Percentiles rank a stretch among this genome's conserved stretches.
Evolutionary conservation across 495 filamentous ascomycete species (phyloP).

Genomic region (Podospora pseudoanserina): DNA sequence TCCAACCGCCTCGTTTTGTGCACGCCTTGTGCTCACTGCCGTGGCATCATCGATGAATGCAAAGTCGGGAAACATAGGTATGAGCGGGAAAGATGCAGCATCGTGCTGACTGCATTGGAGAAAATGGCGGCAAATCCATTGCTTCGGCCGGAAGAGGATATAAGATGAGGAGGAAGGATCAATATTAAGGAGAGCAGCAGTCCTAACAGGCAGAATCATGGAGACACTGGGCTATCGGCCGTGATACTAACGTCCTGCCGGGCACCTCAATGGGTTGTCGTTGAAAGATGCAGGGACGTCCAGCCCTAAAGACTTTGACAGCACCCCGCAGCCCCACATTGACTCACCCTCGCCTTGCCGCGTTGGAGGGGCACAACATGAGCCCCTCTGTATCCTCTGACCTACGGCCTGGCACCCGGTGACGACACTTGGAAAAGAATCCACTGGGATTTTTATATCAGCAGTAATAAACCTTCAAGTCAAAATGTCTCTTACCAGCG

Average conservation of each 20-base stretch:
- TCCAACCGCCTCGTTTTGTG: background rate
- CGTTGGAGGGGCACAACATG: background rate
- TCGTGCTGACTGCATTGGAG: background rate
- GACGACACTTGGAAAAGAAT: constrained; percentile 1
- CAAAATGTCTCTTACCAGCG: constrained; percentile 73
- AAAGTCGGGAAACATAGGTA: background rate
- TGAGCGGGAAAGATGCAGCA: background rate
- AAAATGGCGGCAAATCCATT: background rate
- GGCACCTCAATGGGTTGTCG: background rate
- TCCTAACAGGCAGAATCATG: background rate
- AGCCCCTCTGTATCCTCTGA: background rate
- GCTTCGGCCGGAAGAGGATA: background rate
- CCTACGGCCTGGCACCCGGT: background rate
- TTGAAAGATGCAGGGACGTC: constrained; percentile 1
- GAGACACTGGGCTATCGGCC: background rate
- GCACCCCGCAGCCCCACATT: constrained; percentile 10
- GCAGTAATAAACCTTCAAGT: background rate
- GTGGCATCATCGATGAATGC: background rate
- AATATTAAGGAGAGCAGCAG: background rate
- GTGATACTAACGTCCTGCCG: background rate
- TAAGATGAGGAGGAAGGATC: background rate
- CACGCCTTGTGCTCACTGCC: background rate
- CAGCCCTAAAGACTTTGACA: background rate
- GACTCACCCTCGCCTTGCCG: constrained; percentile 7
- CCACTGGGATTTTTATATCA: constrained; percentile 3